Base-by-base conservation (phyloP, 306 rosid genomes). In the Vigna nakashimae region DNA sequence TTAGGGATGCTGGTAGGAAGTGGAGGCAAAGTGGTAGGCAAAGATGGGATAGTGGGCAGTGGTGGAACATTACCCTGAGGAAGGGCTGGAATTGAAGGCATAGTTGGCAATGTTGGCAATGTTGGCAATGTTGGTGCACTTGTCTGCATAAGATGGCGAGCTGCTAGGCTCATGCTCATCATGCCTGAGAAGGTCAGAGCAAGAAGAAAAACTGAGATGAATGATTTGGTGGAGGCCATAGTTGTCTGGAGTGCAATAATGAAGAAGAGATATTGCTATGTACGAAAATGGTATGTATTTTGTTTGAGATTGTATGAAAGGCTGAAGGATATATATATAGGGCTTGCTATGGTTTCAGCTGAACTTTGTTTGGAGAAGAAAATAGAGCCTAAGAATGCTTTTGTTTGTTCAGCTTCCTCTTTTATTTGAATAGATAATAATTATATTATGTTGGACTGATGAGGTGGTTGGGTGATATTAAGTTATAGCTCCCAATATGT, bases 81-180 rank as follows among this genome's bases (percentile, higher is more conserved):
- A 17, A 82, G 8, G 6, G 58, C 57, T 79, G 86, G 79, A 8
- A 1, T 20, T 20, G 0, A 20, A 20, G 20, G 74, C 74, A 75
- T 28, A 28, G 30, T 2, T 28, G 30, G 30, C 5, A 30, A 30
- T 30, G 32, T n/a, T n/a, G n/a, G n/a, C 20, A 18, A 18, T 18
- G 20, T 30, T 30, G 34, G 83, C 42, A 80, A 53, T 45, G 28
- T 66, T 71, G 78, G 66, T 36, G 67, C 16, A 24, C 52, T 17
- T 8, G 88, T 62, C 45, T 80, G 88, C 63, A 84, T 22, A 4
- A 84, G 85, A 55, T 76, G 53, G 53, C 88, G 80, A 67, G 81
- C 83, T 43, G 64, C 88, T 14, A 52, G 42, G 78, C 49, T 55
- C 15, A 53, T 36, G 60, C 16, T 65, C 38, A 74, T 62, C 46